phyloP scores from a whole-genome alignment of 1,139 yeast species.

The Geotrichum histeridarum region DNA sequence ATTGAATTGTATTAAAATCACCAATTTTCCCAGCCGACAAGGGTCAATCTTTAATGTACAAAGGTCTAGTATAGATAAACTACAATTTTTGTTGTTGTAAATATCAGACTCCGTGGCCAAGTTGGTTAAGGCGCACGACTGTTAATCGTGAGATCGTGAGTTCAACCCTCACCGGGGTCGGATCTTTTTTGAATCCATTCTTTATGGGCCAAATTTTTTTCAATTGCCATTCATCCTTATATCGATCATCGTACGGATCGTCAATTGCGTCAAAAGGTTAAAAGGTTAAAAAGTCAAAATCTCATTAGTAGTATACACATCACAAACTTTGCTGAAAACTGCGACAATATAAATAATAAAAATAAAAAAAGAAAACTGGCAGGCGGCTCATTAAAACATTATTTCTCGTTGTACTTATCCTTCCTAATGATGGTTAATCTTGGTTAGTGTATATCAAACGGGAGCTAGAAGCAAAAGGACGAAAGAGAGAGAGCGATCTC shows the following conservation, averaged over 20 bases:
- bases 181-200: background rate
- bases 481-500: too few relatives aligned
- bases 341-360: background rate
- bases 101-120: slow-evolving; percentile 48
- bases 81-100: background rate
- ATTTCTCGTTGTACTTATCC: slow-evolving; percentile 25
- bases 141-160: slow-evolving; percentile 55
- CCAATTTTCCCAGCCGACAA: too few relatives aligned
- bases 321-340: background rate
- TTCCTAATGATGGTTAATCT: slow-evolving; percentile 15
- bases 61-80: too few relatives aligned
- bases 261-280: background rate
- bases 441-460: too few relatives aligned
- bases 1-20: too few relatives aligned
- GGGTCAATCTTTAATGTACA: too few relatives aligned
- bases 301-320: background rate
- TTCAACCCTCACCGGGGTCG: slow-evolving; percentile 45
- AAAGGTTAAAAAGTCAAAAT: background rate
- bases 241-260: background rate
- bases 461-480: too few relatives aligned
- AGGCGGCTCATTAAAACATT: background rate
- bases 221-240: background rate
- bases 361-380: too few relatives aligned
- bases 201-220: slow-evolving; percentile 20
- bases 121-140: slow-evolving; percentile 56